These are phyloP conservation scores for Penicillium sp. DNA, from an alignment of 2,329 filamentous ascomycete species.

Conservation along the genomic window DNA sequence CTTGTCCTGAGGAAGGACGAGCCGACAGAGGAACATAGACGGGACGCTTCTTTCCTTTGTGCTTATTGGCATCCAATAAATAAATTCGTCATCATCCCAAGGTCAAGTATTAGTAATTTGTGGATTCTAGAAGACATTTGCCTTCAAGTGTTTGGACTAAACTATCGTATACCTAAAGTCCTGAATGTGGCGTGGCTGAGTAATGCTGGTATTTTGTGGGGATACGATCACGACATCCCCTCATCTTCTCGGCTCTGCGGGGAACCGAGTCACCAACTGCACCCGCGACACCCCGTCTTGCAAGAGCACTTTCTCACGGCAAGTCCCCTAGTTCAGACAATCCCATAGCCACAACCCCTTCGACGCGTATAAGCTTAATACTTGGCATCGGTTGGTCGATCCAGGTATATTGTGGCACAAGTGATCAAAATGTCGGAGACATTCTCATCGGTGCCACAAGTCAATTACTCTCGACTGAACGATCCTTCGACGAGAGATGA, in stretches of 20 bases:
- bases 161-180: background rate
- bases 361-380: background rate
- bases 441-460: conserved; percentile 40
- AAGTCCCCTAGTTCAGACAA: no score
- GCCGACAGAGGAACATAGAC: background rate
- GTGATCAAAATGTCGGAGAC: conserved; percentile 29
- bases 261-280: background rate
- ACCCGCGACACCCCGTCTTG: background rate
- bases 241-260: conserved; percentile 1
- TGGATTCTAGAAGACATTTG: background rate
- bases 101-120: accelerated
- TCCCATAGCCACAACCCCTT: background rate
- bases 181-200: background rate
- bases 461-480: conserved; percentile 38
- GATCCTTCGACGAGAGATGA: conserved; percentile 33
- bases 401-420: conserved; percentile 1
- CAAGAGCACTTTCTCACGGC: background rate
- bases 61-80: background rate
- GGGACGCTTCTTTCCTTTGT: background rate
- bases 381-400: background rate
- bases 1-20: background rate
- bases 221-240: background rate
- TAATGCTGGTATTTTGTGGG: background rate
- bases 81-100: background rate
- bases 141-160: background rate